Conservation (phyloP, 352 stramenopile genomes). For the Pythium aphanidermatum region DNA sequence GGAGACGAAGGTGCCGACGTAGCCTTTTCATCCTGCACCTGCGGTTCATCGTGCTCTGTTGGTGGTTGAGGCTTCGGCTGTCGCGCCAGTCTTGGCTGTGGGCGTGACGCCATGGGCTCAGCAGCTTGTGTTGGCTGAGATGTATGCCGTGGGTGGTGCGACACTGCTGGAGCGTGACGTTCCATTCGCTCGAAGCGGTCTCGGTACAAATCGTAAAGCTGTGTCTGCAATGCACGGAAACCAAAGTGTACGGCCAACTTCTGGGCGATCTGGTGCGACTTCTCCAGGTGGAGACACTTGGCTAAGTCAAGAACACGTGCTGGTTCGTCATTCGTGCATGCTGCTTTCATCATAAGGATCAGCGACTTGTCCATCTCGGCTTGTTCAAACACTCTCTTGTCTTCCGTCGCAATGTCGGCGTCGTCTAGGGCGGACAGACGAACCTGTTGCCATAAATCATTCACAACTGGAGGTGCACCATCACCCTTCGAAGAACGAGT, state of each 20-base stretch:
- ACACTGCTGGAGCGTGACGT: not conserved
- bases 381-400: constrained; percentile 50
- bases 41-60: constrained; percentile 8
- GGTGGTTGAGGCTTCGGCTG: constrained; percentile 8
- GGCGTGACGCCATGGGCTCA: constrained; percentile 17
- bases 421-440: constrained; percentile 34
- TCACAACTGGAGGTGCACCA: constrained; percentile 11
- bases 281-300: constrained; percentile 77
- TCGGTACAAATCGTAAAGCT: constrained; percentile 70
- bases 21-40: not conserved
- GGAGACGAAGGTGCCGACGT: constrained; percentile 14
- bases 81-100: constrained; percentile 13
- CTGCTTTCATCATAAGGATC: constrained; percentile 81
- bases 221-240: constrained; percentile 58
- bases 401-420: constrained; percentile 15
- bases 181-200: constrained; percentile 42
- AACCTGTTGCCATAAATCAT: constrained; percentile 69
- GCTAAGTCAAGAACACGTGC: constrained; percentile 66
- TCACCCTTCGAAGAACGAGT: constrained; percentile 22
- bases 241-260: constrained; percentile 80
- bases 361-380: constrained; percentile 81
- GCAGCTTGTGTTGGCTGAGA: not conserved
- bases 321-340: constrained; percentile 60
- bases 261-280: constrained; percentile 79
- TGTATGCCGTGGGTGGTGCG: not conserved